Base-by-base conservation (phyloP, 768 basidiomycete species). In the Myochromella boudieri region DNA sequence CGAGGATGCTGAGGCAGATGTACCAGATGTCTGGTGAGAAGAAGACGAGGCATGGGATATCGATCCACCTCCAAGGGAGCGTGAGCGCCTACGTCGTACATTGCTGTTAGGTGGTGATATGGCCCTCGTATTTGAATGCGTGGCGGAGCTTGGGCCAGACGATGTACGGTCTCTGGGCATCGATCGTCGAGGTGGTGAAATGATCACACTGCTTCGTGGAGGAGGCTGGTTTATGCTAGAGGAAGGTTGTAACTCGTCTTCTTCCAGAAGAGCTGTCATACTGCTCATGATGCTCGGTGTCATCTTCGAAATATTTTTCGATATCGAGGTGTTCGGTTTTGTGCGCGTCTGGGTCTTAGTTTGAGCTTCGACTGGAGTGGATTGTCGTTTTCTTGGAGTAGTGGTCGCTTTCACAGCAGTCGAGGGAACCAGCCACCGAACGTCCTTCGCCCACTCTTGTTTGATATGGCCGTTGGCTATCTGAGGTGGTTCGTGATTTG, bases 381-480 rank as follows among this genome's bases (percentile, higher is more conserved):
- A 12, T 10, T 37, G 50, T 8, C 34, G 37, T 40, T 31, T 42
- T 36, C 36, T 36, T 7, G 57, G 54, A 12, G 63, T 57, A 25
- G 57, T 56, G 12, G 57, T 62, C 6, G 62, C 46, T n/a, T n/a
- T n/a, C 50, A 45, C 44, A 14, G 48, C 42, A 28, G 52, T 39
- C 29, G 42, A 18, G 22, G 29, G 77, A 60, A 41, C 75, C 24
- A 88, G 77, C 81, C 81, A 85, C 26, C 81, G 74, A 14, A 85
- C 77, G 40, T 87, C 85, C 51, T 75, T 78, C 10, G 81, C 76
- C 86, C 84, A 87, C 53, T 84, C 78, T 42, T 81, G 73, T 56
- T 80, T 76, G 3, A 74, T 75, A 58, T 46, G 61, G 54, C 37
- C 51, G 43, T 50, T 52, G 42, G 22, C 36, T 4, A 29, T 46